Percentiles rank a stretch among this genome's conserved stretches.
These are phyloP conservation scores for Leptographium lundbergii DNA, from an alignment of 2,329 filamentous ascomycete species.

Conservation along the genomic window DNA sequence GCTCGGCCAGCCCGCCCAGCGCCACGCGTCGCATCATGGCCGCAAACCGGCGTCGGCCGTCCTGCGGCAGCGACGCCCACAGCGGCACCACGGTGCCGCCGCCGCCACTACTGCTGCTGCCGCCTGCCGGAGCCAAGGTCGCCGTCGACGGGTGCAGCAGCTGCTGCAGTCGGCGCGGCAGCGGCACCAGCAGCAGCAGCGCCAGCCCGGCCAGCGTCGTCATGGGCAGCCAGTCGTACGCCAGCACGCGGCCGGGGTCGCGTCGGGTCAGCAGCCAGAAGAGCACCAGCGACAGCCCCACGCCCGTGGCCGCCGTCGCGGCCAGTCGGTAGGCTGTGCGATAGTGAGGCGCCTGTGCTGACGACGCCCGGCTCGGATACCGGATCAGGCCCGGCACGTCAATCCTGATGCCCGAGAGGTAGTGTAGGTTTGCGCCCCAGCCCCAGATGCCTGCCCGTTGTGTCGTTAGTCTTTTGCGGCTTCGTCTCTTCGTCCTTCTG, in stretches of 20 bases:
- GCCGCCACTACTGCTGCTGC: neutral
- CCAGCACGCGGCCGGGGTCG: slow-evolving; percentile 54
- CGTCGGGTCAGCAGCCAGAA: slow-evolving; percentile 78
- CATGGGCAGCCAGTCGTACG: slow-evolving; percentile 78
- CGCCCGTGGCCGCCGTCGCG: slow-evolving; percentile 58
- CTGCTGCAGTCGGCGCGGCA: slow-evolving; percentile 6
- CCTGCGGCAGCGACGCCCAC: slow-evolving; percentile 34
- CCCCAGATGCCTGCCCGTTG: slow-evolving; percentile 46
- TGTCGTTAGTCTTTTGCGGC: neutral
- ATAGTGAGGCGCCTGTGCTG: slow-evolving; percentile 62
- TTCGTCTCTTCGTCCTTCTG: neutral
- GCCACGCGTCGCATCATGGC: slow-evolving; percentile 64
- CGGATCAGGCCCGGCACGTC: slow-evolving; percentile 78
- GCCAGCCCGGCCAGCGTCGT: slow-evolving; percentile 64
- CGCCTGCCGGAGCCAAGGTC: neutral
- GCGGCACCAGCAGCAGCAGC: slow-evolving; percentile 57
- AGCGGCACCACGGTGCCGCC: slow-evolving; percentile 4
- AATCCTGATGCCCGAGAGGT: slow-evolving; percentile 66
- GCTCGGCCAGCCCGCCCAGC: slow-evolving; percentile 74
- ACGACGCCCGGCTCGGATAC: slow-evolving; percentile 64
- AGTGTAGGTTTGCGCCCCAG: slow-evolving; percentile 87
- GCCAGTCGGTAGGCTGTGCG: slow-evolving; percentile 78
- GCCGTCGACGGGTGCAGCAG: neutral
- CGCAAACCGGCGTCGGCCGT: slow-evolving; percentile 65
- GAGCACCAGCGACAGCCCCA: slow-evolving; percentile 57